Evolutionary conservation across 176 grass and related monocot genomes (phyloP).

Genomic region (Avena eriantha): DNA sequence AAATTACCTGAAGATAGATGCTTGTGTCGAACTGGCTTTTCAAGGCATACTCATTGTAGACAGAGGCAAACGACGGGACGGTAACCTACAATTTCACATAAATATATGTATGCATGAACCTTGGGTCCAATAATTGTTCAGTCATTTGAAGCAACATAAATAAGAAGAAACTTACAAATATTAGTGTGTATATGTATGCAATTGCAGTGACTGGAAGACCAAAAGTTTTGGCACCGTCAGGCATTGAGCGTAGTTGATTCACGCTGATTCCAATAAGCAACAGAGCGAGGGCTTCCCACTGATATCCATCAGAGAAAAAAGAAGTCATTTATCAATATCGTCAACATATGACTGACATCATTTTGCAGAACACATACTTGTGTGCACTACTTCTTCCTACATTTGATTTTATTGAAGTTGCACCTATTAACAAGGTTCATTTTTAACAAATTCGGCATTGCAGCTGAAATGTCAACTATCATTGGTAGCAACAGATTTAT

Average conservation of each 20-base stretch:
- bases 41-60: conserved; percentile 97
- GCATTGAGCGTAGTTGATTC: conserved; percentile 85
- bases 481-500: conserved; percentile 34
- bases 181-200: conserved; percentile 87
- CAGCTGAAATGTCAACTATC: conserved; percentile 1
- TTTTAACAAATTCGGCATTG: neutral
- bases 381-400: neutral
- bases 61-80: conserved; percentile 94
- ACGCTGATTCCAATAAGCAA: conserved; percentile 98
- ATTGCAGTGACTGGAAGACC: conserved; percentile 80
- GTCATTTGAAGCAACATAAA: conserved; percentile 15
- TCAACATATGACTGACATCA: neutral
- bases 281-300: conserved; percentile 99
- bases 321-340: conserved; percentile 29
- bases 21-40: conserved; percentile 99
- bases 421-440: neutral
- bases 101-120: conserved; percentile 37
- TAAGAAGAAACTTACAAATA: conserved; percentile 89
- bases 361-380: neutral
- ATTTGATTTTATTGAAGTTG: conserved; percentile 33
- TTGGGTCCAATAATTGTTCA: neutral
- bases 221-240: conserved; percentile 62
- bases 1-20: conserved; percentile 95
- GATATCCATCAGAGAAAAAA: conserved; percentile 37
- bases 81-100: conserved; percentile 69